Conservation (phyloP, 2,329 filamentous ascomycete genomes). For the Xylaria sp. region DNA sequence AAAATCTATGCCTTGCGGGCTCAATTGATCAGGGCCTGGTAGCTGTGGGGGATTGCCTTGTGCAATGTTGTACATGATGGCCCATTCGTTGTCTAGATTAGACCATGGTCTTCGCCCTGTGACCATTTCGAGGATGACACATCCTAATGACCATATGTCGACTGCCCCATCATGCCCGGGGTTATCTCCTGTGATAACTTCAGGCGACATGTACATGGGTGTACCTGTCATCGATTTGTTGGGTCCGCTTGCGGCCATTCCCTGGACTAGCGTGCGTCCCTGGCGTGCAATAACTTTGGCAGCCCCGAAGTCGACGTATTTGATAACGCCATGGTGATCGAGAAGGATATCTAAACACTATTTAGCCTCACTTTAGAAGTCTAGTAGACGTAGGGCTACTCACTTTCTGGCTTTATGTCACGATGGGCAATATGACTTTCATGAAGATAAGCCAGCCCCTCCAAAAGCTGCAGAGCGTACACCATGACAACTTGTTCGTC, state of each 20-base stretch:
- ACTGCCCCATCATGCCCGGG: slow-evolving; percentile 85
- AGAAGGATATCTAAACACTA: slow-evolving; percentile 80
- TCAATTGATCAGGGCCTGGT: slow-evolving; percentile 84
- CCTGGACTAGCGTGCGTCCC: slow-evolving; percentile 82
- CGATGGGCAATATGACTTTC: slow-evolving; percentile 92
- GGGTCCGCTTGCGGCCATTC: slow-evolving; percentile 69
- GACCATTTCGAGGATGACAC: slow-evolving; percentile 97
- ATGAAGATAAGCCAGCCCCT: slow-evolving; percentile 93
- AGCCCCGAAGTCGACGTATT: slow-evolving; percentile 98
- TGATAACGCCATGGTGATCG: slow-evolving; percentile 97
- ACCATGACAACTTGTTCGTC: slow-evolving; percentile 98
- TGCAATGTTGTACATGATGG: slow-evolving; percentile 99
- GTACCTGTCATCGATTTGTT: slow-evolving; percentile 97
- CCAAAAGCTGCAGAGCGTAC: slow-evolving; percentile 91
- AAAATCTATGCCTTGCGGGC: slow-evolving; percentile 86
- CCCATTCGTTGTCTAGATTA: slow-evolving; percentile 97
- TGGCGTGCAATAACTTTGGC: slow-evolving; percentile 96
- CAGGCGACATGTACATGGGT: slow-evolving; percentile 99
- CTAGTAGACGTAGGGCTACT: slow-evolving; percentile 53
- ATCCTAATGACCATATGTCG: slow-evolving; percentile 96
- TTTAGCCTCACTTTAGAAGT: slow-evolving; percentile 44
- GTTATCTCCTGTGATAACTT: slow-evolving; percentile 93
- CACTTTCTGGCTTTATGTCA: slow-evolving; percentile 97
- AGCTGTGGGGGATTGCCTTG: slow-evolving; percentile 93
- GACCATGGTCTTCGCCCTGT: slow-evolving; percentile 95